phyloP scores from a whole-genome alignment of 2,329 filamentous ascomycete genomes.

The Aspergillus flavus region DNA sequence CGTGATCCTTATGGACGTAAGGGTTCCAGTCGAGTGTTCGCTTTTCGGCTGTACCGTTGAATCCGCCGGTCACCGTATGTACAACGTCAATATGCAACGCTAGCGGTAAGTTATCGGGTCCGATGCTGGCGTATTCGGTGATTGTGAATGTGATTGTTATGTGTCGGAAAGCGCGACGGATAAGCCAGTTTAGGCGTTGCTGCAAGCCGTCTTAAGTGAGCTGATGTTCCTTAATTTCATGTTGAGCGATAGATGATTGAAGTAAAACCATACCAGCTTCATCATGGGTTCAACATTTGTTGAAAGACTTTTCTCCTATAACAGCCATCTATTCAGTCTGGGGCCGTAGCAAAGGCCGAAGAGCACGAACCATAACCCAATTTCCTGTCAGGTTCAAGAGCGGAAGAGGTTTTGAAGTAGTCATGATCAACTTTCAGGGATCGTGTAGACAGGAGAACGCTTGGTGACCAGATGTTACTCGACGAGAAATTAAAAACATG shows the following conservation, averaged over 20 bases:
- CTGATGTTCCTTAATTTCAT: not conserved
- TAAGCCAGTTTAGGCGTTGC: not conserved
- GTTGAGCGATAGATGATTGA: not conserved
- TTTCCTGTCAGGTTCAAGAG: not conserved
- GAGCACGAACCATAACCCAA: not conserved
- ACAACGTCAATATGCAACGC: not conserved
- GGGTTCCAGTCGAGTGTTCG: not conserved
- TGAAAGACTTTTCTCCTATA: not conserved
- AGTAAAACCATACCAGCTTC: not conserved
- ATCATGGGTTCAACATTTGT: not conserved
- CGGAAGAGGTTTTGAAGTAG: not conserved
- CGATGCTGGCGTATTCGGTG: not conserved
- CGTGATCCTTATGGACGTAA: too few species aligned
- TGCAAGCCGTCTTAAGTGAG: not conserved
- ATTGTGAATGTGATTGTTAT: not conserved
- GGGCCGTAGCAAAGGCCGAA: not conserved
- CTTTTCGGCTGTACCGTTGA: not conserved
- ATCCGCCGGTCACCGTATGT: not conserved
- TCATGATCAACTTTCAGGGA: not conserved
- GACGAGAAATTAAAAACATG: too few species aligned
- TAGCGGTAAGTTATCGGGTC: not conserved
- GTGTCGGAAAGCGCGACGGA: not conserved
- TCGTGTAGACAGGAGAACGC: not conserved
- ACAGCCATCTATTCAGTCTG: not conserved
- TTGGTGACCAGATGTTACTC: not conserved